A percentile compares a stretch with the other conserved stretches of the same genome.
Conservation (phyloP, 768 basidiomycete genomes). For the Lactarius sp. region DNA sequence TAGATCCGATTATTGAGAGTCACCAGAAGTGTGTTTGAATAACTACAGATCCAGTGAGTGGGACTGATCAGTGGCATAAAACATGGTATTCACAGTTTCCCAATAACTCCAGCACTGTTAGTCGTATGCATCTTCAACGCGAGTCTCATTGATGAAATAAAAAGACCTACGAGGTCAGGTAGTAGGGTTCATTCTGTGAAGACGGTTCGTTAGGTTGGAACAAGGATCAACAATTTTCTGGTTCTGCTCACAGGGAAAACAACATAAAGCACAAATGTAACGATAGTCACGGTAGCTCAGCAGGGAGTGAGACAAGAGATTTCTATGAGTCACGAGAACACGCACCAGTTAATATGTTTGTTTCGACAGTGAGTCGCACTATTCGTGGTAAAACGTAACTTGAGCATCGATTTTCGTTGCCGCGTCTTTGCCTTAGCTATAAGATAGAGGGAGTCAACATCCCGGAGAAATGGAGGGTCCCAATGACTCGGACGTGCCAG, state of each 20-base stretch:
- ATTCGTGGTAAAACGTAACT: slow-evolving; percentile 24
- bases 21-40: slow-evolving; percentile 29
- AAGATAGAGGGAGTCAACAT: neutral
- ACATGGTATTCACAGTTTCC: slow-evolving; percentile 19
- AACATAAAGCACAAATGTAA: slow-evolving; percentile 12
- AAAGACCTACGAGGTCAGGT: neutral
- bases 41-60: neutral
- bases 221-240: neutral
- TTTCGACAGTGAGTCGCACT: slow-evolving; percentile 29
- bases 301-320: neutral
- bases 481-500: neutral
- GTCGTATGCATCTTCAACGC: neutral
- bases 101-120: slow-evolving; percentile 25
- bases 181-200: slow-evolving; percentile 15
- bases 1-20: slow-evolving; percentile 25
- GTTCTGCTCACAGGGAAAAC: slow-evolving; percentile 10
- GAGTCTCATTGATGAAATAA: neutral
- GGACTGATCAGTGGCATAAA: neutral
- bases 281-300: slow-evolving; percentile 12
- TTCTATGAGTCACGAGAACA: neutral
- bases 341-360: slow-evolving; percentile 25
- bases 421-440: neutral
- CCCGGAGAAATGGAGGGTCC: no score
- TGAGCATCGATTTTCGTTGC: neutral
- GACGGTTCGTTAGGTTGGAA: neutral